Evolutionary conservation across 345 rosid species (phyloP).

Genomic region (Moringa oleifera): DNA sequence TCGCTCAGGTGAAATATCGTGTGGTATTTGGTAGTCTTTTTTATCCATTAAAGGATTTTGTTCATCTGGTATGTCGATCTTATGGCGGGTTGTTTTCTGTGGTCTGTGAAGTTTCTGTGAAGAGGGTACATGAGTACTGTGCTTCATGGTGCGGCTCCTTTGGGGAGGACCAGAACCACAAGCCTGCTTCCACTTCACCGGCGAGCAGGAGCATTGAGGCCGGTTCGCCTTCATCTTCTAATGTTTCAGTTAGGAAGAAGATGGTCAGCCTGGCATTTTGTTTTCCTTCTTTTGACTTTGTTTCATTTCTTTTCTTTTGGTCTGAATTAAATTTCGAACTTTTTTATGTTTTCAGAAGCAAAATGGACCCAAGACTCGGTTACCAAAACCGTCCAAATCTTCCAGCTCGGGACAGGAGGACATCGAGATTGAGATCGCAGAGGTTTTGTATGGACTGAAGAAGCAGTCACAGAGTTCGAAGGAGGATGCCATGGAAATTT

Average conservation of each 20-base stretch:
- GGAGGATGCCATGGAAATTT: slow-evolving; percentile 17
- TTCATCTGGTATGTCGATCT: no score
- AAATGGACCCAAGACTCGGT: slow-evolving; percentile 32
- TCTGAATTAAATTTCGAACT: background rate
- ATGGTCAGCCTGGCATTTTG: slow-evolving; percentile 23
- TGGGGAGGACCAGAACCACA: slow-evolving; percentile 26
- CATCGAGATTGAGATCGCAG: slow-evolving; percentile 64
- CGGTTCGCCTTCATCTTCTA: slow-evolving; percentile 38
- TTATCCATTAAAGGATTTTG: no score
- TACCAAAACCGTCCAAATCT: slow-evolving; percentile 33
- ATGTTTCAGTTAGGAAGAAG: slow-evolving; percentile 41
- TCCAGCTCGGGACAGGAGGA: slow-evolving; percentile 38
- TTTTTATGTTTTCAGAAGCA: slow-evolving; percentile 19
- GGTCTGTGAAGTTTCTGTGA: slow-evolving; percentile 36
- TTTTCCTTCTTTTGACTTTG: background rate
- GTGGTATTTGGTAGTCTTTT: no score
- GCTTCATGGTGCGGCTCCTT: slow-evolving; percentile 30
- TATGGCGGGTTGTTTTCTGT: background rate
- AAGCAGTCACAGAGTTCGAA: slow-evolving; percentile 37
- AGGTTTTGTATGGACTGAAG: slow-evolving; percentile 47
- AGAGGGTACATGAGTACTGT: slow-evolving; percentile 53
- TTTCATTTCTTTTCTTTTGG: background rate
- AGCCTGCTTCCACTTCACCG: slow-evolving; percentile 35
- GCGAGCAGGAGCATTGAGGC: slow-evolving; percentile 33
- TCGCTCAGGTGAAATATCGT: slow-evolving; percentile 30